A percentile compares a stretch with the other conserved stretches of the same genome.
Conservation (phyloP, 192 early-diverging fungal genomes). For the Lobosporangium transversale region DNA sequence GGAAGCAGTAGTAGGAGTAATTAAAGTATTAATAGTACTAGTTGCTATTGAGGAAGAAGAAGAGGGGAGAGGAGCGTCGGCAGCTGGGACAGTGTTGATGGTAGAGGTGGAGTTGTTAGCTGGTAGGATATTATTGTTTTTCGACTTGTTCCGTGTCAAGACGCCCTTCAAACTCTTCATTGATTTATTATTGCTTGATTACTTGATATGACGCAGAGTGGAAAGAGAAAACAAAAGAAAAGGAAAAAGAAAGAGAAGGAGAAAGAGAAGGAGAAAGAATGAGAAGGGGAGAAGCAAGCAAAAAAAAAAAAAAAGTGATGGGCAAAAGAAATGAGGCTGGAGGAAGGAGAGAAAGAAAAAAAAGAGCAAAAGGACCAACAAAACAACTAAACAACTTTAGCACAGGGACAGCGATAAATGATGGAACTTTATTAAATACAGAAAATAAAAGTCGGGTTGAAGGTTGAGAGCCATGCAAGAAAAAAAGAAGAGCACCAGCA, state of each 20-base stretch:
- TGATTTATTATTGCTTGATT: slow-evolving; percentile 15
- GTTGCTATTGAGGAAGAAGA: no score
- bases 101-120: slow-evolving; percentile 2
- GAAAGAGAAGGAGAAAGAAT: background rate
- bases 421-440: no score
- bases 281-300: slow-evolving; percentile 3
- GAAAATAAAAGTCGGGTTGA: no score
- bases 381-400: no score
- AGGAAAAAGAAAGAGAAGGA: background rate
- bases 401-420: no score
- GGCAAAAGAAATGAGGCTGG: background rate
- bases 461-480: no score
- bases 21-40: no score
- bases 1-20: no score
- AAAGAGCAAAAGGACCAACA: no score
- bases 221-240: background rate
- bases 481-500: no score
- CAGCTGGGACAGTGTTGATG: background rate
- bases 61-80: no score
- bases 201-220: no score
- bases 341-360: background rate
- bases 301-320: slow-evolving; percentile 2
- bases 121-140: slow-evolving; percentile 19
- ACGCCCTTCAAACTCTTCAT: slow-evolving; percentile 53
- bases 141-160: slow-evolving; percentile 47